phyloP scores from a whole-genome alignment of 2,329 filamentous ascomycete genomes.

The Periconia sp. region DNA sequence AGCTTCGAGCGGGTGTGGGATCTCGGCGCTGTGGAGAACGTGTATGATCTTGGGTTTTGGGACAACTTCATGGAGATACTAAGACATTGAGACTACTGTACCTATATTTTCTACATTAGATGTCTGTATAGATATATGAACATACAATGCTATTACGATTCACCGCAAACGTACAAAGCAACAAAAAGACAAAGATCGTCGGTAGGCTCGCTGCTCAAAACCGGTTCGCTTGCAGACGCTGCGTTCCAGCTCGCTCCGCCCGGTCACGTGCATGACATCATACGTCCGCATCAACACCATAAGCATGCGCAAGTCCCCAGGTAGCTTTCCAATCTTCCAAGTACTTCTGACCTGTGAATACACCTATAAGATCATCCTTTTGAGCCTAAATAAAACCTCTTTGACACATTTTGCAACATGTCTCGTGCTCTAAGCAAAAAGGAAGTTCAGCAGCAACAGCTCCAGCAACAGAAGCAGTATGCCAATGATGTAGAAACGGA shows the following conservation, averaged over 20 bases:
- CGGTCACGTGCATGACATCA: conserved; percentile 36
- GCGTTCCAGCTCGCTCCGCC: conserved; percentile 2
- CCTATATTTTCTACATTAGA: no score
- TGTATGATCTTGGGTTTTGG: conserved; percentile 49
- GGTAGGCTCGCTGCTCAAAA: conserved; percentile 20
- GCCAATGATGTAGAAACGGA: conserved; percentile 30
- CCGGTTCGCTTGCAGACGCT: conserved; percentile 24
- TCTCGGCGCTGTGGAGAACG: conserved; percentile 46
- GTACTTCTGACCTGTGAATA: background rate
- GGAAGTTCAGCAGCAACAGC: conserved; percentile 27
- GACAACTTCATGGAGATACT: conserved; percentile 43
- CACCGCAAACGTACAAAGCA: conserved; percentile 14
- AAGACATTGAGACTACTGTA: no score
- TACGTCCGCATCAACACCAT: conserved; percentile 9
- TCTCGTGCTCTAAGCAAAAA: conserved; percentile 30
- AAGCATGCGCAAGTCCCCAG: no score
- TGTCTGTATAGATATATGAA: no score
- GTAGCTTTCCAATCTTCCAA: no score
- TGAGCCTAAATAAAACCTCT: no score
- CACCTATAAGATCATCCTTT: background rate
- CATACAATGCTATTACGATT: background rate
- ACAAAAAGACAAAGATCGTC: no score
- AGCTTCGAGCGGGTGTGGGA: conserved; percentile 72
- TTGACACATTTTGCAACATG: conserved; percentile 18
- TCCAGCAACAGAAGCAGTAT: conserved; percentile 26